Evolutionary conservation across 345 rosid species (phyloP), one percentile per base, ranked within the genome.

Genomic region (Heritiera littoralis): DNA sequence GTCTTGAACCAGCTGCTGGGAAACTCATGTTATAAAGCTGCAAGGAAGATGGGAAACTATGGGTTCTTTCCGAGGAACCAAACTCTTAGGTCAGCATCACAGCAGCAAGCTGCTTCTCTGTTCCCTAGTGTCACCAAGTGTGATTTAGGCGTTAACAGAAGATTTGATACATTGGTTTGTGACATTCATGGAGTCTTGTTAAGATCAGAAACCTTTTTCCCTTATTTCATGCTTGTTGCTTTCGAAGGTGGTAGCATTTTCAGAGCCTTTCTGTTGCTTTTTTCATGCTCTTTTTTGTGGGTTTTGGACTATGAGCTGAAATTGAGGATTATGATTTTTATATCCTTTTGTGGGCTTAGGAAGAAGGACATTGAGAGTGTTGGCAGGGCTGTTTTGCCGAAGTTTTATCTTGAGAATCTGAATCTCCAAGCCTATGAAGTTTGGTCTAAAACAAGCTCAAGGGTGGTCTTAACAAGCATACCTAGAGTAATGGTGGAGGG

Each of bases 181-280:
- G 98, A 96, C 84, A 74, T 96, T 20, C 83, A 89, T 49, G 93
- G 92, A 5, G 89, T 86, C 49, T 64, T 96, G 61, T 83, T 96
- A 38, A 84, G 89, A 74, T 83, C 94, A 63, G 74, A 79, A 4
- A 83, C 93, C 18, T 87, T 91, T 74, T 96, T 96, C 77, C 99
- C 99, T 82, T 96, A 86, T 79, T 96, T 96, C 89, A 96, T 96
- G 98, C 95, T 96, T 0, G 86, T 94, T 9, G 97, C 98, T 41
- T 96, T 96, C 18, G 99, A 96, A 85, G 97, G 93, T 49, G 99
- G 99, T 7, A 83, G 92, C 80, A 84, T 95, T 74, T 41, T 96
- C 2, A 89, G 98, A 82, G 94, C 98, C 1, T 79, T 89, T 64
- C 11, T 88, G 9, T 74, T 96, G 80, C 70, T 96, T 66, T 45